A percentile compares a stretch with the other conserved stretches of the same genome.
phyloP scores from a whole-genome alignment of 176 grass and related monocot genomes.

The Neostapfia colusana region DNA sequence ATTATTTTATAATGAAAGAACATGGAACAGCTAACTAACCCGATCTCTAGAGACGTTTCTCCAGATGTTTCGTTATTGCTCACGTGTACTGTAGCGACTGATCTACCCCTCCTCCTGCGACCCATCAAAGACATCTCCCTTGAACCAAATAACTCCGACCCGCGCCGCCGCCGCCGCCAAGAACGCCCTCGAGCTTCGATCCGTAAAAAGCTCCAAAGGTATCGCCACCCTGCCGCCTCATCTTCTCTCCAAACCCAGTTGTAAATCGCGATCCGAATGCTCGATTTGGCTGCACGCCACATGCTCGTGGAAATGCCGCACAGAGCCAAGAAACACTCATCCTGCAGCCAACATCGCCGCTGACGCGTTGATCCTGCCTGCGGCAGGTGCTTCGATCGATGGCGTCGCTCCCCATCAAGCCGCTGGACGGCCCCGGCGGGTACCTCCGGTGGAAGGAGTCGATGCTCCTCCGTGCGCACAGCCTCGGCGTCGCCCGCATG shows the following conservation, averaged over 20 bases:
- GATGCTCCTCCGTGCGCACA: conserved; percentile 31
- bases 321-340: neutral
- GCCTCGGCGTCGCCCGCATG: conserved; percentile 22
- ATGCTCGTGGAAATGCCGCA: neutral
- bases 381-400: neutral
- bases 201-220: neutral
- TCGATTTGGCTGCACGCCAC: too few species aligned
- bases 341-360: neutral
- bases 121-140: too few species aligned
- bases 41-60: too few species aligned
- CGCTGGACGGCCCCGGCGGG: conserved; percentile 13
- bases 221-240: neutral
- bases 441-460: conserved; percentile 50
- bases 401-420: conserved; percentile 16
- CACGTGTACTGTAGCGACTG: too few species aligned
- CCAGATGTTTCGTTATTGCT: too few species aligned
- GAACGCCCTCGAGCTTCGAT: neutral
- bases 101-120: too few species aligned
- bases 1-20: too few species aligned
- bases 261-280: neutral
- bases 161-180: too few species aligned
- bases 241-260: neutral
- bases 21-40: too few species aligned
- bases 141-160: neutral
- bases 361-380: neutral